Conservation (phyloP, 768 basidiomycete species). For the Sutorius australiensis region DNA sequence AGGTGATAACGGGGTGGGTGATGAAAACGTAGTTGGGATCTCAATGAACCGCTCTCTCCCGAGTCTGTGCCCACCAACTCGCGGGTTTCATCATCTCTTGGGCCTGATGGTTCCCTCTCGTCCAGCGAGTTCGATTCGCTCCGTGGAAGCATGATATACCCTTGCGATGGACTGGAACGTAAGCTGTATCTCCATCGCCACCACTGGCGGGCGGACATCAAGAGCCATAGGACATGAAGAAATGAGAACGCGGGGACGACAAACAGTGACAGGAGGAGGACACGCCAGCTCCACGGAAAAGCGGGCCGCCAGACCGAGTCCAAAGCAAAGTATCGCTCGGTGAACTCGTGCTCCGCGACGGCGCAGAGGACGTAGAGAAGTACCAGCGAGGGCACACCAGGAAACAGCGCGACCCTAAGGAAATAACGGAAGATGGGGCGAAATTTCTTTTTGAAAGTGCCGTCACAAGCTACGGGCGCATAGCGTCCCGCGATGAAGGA, state of each 20-base stretch:
- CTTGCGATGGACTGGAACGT: neutral
- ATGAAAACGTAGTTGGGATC: neutral
- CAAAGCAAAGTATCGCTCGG: slow-evolving; percentile 2
- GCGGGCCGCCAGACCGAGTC: slow-evolving; percentile 14
- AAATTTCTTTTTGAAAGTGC: neutral
- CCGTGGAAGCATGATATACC: slow-evolving; percentile 9
- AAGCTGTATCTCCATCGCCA: neutral
- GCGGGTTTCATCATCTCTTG: neutral
- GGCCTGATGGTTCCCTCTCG: neutral
- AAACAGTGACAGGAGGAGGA: slow-evolving; percentile 12
- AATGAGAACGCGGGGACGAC: slow-evolving; percentile 10
- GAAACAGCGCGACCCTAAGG: neutral
- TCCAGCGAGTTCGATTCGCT: slow-evolving; percentile 8
- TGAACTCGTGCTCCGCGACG: slow-evolving; percentile 9
- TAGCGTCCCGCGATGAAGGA: neutral
- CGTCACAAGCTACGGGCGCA: neutral
- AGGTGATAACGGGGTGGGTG: neutral
- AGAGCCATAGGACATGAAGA: slow-evolving; percentile 8
- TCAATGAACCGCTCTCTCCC: neutral
- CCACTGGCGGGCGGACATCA: neutral
- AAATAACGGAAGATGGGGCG: neutral
- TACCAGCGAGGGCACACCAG: neutral
- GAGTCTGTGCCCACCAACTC: neutral
- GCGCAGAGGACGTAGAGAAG: slow-evolving; percentile 7
- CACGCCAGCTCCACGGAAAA: slow-evolving; percentile 20